phyloP scores from a whole-genome alignment of 352 stramenopile genomes.

The Chloridella minuta region DNA sequence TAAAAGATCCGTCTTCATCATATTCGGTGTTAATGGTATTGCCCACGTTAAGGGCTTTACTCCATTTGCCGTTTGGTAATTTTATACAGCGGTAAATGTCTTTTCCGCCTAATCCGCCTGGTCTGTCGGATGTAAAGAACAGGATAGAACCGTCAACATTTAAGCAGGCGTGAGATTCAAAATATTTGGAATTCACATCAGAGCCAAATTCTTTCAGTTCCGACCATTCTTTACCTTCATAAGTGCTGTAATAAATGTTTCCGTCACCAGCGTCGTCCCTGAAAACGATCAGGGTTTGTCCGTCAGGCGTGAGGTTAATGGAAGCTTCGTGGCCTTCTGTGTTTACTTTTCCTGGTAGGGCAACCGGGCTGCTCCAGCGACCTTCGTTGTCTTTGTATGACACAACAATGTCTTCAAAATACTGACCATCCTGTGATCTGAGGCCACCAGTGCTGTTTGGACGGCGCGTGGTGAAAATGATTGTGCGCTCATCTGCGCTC shows the following conservation, averaged over 20 bases:
- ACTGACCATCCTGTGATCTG: background rate
- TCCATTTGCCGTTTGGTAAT: background rate
- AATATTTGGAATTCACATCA: background rate
- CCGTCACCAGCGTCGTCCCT: background rate
- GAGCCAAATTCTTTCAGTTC: background rate
- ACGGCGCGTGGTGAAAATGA: background rate
- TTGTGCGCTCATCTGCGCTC: background rate
- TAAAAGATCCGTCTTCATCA: background rate
- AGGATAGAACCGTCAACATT: background rate
- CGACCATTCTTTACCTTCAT: background rate
- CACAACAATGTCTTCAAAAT: background rate
- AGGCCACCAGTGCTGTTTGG: background rate
- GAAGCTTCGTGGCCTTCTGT: background rate
- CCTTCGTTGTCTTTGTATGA: background rate
- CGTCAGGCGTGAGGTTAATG: background rate
- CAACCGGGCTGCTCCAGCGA: background rate
- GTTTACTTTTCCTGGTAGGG: background rate
- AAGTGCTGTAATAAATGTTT: background rate
- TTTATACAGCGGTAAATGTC: background rate
- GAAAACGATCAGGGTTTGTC: background rate
- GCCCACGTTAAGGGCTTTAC: background rate
- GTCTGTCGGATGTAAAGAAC: background rate
- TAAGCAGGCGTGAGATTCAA: background rate
- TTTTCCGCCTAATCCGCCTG: background rate
- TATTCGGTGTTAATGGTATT: background rate